Conservation (phyloP, 2,329 filamentous ascomycete species). For the Elsinoe australis region DNA sequence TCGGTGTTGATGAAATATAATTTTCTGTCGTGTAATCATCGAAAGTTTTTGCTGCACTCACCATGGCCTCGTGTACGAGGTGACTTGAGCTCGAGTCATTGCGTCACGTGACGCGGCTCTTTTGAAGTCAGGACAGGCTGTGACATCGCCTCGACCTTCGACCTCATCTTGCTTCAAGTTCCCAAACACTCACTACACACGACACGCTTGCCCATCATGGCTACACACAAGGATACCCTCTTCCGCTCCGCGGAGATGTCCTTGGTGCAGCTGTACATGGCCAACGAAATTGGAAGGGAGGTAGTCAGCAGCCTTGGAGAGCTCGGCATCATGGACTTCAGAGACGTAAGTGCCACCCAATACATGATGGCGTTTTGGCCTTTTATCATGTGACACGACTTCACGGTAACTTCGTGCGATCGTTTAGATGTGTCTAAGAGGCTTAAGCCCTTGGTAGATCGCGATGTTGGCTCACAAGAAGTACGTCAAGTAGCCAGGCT, state of each 20-base stretch:
- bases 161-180: not conserved
- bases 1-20: too few relatives aligned
- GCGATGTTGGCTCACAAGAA: too few relatives aligned
- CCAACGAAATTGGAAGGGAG: slow-evolving; percentile 96
- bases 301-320: slow-evolving; percentile 94
- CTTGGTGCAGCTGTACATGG: slow-evolving; percentile 98
- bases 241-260: slow-evolving; percentile 99
- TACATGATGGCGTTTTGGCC: too few relatives aligned
- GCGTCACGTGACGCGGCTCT: slow-evolving; percentile 6
- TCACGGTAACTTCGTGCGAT: too few relatives aligned
- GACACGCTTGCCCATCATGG: slow-evolving; percentile 41
- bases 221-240: slow-evolving; percentile 71
- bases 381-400: too few relatives aligned
- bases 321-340: slow-evolving; percentile 91
- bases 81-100: slow-evolving; percentile 3
- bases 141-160: slow-evolving; percentile 14
- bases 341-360: slow-evolving; percentile 64
- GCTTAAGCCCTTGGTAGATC: too few relatives aligned
- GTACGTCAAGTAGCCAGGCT: slow-evolving; percentile 9
- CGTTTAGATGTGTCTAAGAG: too few relatives aligned
- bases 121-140: slow-evolving; percentile 4
- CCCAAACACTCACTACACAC: not conserved
- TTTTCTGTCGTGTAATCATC: too few relatives aligned
- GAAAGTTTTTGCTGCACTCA: too few relatives aligned
- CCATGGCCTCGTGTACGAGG: too few relatives aligned